Evolutionary conservation across 139 green algal genomes (phyloP).

Genomic region (Spirogloea muscicola): DNA sequence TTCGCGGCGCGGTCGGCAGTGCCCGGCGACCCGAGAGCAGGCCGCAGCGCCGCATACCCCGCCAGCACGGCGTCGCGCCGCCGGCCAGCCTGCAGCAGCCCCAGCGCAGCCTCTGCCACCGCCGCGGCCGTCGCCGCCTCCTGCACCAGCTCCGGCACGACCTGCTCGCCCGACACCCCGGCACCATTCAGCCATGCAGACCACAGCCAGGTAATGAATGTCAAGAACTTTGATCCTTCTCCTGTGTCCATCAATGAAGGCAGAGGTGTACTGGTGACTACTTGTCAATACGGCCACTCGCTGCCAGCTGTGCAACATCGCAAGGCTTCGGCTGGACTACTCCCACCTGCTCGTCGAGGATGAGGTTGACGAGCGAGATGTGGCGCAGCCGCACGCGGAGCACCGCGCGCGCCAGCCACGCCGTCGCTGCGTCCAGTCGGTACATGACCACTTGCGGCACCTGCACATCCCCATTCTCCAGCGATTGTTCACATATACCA

Average conservation of each 20-base stretch:
- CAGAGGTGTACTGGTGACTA: too few species aligned
- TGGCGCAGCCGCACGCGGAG: constrained; percentile 13
- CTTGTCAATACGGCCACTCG: too few species aligned
- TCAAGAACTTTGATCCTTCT: too few species aligned
- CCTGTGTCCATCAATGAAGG: too few species aligned
- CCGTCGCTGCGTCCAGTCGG: constrained; percentile 11
- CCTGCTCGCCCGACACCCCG: not conserved
- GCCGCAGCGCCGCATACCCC: not conserved
- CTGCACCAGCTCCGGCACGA: constrained; percentile 2
- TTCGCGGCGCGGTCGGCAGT: not conserved
- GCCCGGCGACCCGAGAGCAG: not conserved
- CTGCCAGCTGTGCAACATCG: too few species aligned
- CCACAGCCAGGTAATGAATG: too few species aligned
- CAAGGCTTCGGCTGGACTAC: too few species aligned
- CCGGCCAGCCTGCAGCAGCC: not conserved
- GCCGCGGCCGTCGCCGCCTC: not conserved
- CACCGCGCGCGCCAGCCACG: constrained; percentile 22
- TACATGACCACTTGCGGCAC: constrained; percentile 38
- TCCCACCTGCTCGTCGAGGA: constrained; percentile 36
- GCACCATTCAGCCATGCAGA: too few species aligned
- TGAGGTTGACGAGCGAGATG: constrained; percentile 46
- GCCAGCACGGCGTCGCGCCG: not conserved
- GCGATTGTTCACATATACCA: too few species aligned
- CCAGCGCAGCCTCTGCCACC: not conserved
- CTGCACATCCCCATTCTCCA: too few species aligned